phyloP scores from a whole-genome alignment of 371 early-diverging fungal genomes.

The Saksenaea vasiformis region DNA sequence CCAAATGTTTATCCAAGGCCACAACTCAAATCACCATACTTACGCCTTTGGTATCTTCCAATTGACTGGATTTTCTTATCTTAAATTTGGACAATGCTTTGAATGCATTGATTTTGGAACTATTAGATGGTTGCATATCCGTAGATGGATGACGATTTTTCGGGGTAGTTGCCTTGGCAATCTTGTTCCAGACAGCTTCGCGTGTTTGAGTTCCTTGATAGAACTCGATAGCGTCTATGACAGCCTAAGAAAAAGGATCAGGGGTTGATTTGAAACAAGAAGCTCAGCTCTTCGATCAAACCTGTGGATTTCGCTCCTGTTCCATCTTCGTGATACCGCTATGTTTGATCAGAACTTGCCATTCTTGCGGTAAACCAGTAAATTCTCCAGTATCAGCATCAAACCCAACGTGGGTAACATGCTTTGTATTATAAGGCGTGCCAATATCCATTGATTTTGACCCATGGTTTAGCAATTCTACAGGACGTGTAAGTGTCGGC shows the following conservation, averaged over 20 bases:
- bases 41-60: neutral
- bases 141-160: neutral
- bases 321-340: conserved; percentile 95
- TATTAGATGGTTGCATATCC: neutral
- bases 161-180: conserved; percentile 58
- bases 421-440: conserved; percentile 94
- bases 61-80: conserved; percentile 3
- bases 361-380: conserved; percentile 92
- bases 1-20: neutral
- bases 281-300: neutral
- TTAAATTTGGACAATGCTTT: conserved; percentile 4
- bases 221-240: conserved; percentile 92
- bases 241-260: conserved; percentile 54
- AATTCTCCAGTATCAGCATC: conserved; percentile 89
- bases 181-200: conserved; percentile 89
- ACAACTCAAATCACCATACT: neutral
- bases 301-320: conserved; percentile 92
- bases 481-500: conserved; percentile 1
- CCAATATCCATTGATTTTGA: conserved; percentile 65
- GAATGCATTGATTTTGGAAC: conserved; percentile 4
- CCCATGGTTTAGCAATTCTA: conserved; percentile 2
- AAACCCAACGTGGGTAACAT: conserved; percentile 94
- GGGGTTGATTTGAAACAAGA: neutral
- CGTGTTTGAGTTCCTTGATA: conserved; percentile 74
- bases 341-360: conserved; percentile 86